Evolutionary conservation across 2,329 filamentous ascomycete species (phyloP).

Genomic region (Eutypella sp.): DNA sequence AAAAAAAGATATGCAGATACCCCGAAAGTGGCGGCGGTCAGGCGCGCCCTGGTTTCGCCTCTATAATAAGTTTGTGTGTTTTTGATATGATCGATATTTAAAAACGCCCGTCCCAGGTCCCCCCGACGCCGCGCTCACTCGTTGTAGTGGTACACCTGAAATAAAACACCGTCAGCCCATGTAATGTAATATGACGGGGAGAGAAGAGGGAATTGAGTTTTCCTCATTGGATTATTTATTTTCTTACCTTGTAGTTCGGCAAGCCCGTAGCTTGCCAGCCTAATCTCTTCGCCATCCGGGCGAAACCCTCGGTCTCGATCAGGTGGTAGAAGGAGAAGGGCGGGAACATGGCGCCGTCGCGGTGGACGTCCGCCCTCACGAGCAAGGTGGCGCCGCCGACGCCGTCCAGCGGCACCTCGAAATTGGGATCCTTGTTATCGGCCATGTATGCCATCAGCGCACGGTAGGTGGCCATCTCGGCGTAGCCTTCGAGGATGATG

Average conservation of each 20-base stretch:
- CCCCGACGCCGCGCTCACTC: constrained; percentile 49
- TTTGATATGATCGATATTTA: not conserved
- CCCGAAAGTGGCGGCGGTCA: not conserved
- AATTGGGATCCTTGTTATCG: constrained; percentile 47
- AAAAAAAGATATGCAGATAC: no score
- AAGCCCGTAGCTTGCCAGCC: constrained; percentile 84
- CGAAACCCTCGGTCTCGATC: constrained; percentile 96
- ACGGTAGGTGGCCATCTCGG: constrained; percentile 87
- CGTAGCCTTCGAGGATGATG: constrained; percentile 88
- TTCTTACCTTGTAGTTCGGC: constrained; percentile 87
- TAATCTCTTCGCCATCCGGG: constrained; percentile 88
- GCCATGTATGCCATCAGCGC: constrained; percentile 84
- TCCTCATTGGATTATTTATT: no score
- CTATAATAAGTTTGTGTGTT: no score
- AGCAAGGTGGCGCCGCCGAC: constrained; percentile 89
- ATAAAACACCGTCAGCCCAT: no score
- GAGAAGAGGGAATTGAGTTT: no score
- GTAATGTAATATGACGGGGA: no score
- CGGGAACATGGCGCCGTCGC: constrained; percentile 98
- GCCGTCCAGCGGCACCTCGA: constrained; percentile 76
- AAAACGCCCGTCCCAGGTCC: not conserved
- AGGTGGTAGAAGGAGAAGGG: constrained; percentile 94
- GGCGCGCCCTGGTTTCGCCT: not conserved
- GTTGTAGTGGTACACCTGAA: constrained; percentile 83
- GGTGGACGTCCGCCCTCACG: constrained; percentile 94